Evolutionary conservation across 495 filamentous ascomycete species (phyloP), one percentile per base, ranked within the genome.

Genomic region (Tuber indicum): DNA sequence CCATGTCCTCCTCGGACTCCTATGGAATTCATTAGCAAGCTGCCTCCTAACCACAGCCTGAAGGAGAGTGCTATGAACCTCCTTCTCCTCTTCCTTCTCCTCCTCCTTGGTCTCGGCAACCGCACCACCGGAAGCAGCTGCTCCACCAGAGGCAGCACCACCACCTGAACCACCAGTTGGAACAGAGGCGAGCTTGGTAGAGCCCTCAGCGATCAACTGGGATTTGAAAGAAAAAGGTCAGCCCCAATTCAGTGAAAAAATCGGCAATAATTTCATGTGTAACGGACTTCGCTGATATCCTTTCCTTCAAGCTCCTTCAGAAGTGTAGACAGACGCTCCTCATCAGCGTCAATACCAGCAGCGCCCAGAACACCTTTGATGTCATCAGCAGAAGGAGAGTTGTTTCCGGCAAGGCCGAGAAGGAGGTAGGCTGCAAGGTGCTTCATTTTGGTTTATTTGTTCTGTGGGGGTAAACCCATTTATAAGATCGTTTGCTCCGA

Each of bases 1-100:
- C 96, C 96, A 99, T 99, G 85, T 99, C 96, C 85, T 99, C 96
- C 87, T 99, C 96, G 85, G 96, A 98, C 90, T 98, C 96, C 87
- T 91, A 52, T 72, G 19, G 14, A 10, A 39, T 71, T 66, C 83
- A 86, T 84, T 86, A 88, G 78, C 76, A 82, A 36, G 45, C 45
- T 43, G 42, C 87, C 86, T 87, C 88, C 84, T 87, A 23, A 19
- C 10, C 1, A 42, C 66, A 3, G 44, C 14, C 41, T n/a, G 62
- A 17, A n/a, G n/a, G 42, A 72, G 47, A 58, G 72, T 45, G 32
- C 26, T 73, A 78, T 87, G 47, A 87, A 90, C 89, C 83, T 90
- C 89, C 86, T 93, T 91, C 85, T 89, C 90, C 81, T 91, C 89
- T 84, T 91, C 88, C 84, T 88, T 87, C 88, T 94, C 91, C 83